phyloP scores from a whole-genome alignment of 2,329 filamentous ascomycete genomes.

The Penicillium aurantiogriseum region DNA sequence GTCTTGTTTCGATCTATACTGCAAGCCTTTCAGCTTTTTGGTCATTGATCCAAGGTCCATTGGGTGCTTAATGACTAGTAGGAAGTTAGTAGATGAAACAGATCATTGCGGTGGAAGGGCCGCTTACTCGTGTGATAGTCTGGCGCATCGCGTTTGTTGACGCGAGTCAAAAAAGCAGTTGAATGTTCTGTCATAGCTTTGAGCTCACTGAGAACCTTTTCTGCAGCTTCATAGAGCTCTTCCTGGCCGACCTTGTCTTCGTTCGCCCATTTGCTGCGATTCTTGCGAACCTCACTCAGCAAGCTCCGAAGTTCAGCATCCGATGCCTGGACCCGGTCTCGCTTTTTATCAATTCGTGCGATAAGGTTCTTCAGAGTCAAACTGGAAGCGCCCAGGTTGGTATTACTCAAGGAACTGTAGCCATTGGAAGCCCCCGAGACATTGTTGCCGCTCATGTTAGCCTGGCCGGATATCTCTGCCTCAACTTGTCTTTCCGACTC shows the following conservation, averaged over 20 bases:
- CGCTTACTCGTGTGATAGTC: conserved; percentile 85
- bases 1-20: conserved; percentile 86
- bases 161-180: conserved; percentile 87
- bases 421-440: conserved; percentile 59
- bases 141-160: conserved; percentile 95
- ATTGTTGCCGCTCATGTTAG: conserved; percentile 54
- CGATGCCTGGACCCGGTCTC: conserved; percentile 83
- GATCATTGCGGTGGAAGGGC: not conserved
- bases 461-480: conserved; percentile 77
- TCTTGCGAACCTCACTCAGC: conserved; percentile 97
- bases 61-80: conserved; percentile 81
- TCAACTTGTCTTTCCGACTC: conserved; percentile 95
- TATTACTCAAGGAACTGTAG: conserved; percentile 85
- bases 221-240: conserved; percentile 92
- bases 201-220: conserved; percentile 94
- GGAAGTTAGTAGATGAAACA: conserved; percentile 21
- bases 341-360: conserved; percentile 88
- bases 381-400: conserved; percentile 93
- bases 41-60: conserved; percentile 99
- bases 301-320: conserved; percentile 88
- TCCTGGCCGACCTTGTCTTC: conserved; percentile 97
- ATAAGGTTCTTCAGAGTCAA: conserved; percentile 96
- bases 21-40: conserved; percentile 83
- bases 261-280: conserved; percentile 97
- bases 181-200: conserved; percentile 98